Evolutionary conservation across 495 filamentous ascomycete species (phyloP).

Genomic region (Umbilicaria muhlenbergii): DNA sequence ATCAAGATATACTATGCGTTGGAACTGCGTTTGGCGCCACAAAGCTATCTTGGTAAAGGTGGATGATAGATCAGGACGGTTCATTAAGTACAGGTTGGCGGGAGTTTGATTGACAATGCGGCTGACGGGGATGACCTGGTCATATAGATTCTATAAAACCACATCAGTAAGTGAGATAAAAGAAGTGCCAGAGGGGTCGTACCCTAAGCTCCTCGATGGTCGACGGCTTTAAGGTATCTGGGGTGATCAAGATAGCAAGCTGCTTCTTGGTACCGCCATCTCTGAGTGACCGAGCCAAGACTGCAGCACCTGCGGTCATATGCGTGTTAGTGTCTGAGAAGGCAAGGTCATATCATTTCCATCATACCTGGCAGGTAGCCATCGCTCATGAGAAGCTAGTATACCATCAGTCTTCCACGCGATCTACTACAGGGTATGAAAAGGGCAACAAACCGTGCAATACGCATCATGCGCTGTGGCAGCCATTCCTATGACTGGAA

Average conservation of each 20-base stretch:
- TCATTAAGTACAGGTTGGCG: slow-evolving; percentile 80
- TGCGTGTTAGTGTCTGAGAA: neutral
- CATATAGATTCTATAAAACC: slow-evolving; percentile 52
- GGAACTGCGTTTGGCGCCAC: slow-evolving; percentile 83
- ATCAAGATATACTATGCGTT: slow-evolving; percentile 83
- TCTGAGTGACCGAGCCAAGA: slow-evolving; percentile 86
- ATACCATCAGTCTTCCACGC: slow-evolving; percentile 7
- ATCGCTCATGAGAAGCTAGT: slow-evolving; percentile 77
- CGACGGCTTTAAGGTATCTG: slow-evolving; percentile 52
- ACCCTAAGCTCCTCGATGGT: slow-evolving; percentile 72
- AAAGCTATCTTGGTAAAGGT: slow-evolving; percentile 94
- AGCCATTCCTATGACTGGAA: slow-evolving; percentile 3
- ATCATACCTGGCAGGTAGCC: slow-evolving; percentile 68
- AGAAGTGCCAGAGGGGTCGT: slow-evolving; percentile 5
- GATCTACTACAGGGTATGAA: neutral
- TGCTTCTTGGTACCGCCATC: slow-evolving; percentile 81
- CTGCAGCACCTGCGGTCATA: slow-evolving; percentile 54
- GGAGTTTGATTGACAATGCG: slow-evolving; percentile 60
- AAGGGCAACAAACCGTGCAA: slow-evolving; percentile 10
- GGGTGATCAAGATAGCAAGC: slow-evolving; percentile 69
- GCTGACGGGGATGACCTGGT: slow-evolving; percentile 76
- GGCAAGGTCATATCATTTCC: slow-evolving; percentile 4
- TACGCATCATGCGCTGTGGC: slow-evolving; percentile 7
- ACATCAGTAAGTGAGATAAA: neutral
- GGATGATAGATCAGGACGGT: slow-evolving; percentile 72